Evolutionary conservation across 75 land plant genomes (phyloP).

Genomic region (Larix kaempferi): DNA sequence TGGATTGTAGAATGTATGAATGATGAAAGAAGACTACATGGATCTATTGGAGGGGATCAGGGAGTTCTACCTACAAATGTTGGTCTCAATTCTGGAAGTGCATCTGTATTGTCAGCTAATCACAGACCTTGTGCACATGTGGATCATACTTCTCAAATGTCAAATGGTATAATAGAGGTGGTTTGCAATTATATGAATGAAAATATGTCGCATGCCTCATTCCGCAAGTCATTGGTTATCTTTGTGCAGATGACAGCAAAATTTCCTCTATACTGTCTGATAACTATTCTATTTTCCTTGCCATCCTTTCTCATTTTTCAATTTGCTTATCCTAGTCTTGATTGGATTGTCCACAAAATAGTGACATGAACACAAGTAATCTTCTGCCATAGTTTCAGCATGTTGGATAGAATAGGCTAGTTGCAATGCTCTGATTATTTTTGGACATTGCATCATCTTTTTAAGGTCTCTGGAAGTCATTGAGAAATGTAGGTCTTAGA

Average conservation of each 20-base stretch:
- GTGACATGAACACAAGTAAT: conserved; percentile 21
- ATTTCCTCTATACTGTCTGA: conserved; percentile 62
- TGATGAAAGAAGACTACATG: conserved; percentile 38
- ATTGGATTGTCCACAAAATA: conserved; percentile 77
- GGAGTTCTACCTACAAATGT: conserved; percentile 11
- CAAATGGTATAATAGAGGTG: background rate
- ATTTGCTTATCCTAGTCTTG: conserved; percentile 75
- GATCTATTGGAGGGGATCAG: conserved; percentile 6
- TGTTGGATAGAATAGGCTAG: too few species aligned
- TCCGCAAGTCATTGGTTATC: conserved; percentile 33
- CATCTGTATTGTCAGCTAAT: background rate
- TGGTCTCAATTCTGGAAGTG: conserved; percentile 4
- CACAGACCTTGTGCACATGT: background rate
- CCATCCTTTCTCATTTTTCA: conserved; percentile 82
- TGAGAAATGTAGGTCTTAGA: too few species aligned
- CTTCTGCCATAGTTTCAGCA: too few species aligned
- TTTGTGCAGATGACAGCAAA: conserved; percentile 57
- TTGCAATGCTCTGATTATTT: too few species aligned
- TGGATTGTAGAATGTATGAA: conserved; percentile 90
- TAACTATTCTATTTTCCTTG: conserved; percentile 74
- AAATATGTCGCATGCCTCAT: conserved; percentile 26
- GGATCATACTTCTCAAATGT: conserved; percentile 1
- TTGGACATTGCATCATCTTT: too few species aligned
- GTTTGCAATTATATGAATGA: conserved; percentile 7
- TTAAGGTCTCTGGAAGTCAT: too few species aligned